These are phyloP conservation scores for Irineochytrium annulatum DNA, from an alignment of 192 early-diverging fungal species.

Conservation along the genomic window DNA sequence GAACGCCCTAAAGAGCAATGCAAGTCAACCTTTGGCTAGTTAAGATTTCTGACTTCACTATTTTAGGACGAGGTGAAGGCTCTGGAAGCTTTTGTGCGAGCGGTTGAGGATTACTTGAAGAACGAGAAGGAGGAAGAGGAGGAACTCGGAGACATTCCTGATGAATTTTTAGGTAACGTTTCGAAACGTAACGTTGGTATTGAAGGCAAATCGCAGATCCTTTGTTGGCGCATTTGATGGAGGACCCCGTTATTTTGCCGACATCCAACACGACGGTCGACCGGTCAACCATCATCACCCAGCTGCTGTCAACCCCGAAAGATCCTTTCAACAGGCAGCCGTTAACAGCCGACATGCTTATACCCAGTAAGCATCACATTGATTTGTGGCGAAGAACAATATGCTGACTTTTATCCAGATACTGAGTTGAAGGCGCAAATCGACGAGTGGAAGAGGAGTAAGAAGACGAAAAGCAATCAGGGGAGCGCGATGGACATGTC, in stretches of 20 bases:
- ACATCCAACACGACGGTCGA: conserved; percentile 78
- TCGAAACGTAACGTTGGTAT: conserved; percentile 6
- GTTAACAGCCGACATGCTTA: conserved; percentile 78
- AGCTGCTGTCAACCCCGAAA: conserved; percentile 78
- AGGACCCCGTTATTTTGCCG: conserved; percentile 90
- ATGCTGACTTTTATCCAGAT: conserved; percentile 33
- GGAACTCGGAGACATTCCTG: conserved; percentile 76
- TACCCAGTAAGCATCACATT: conserved; percentile 61
- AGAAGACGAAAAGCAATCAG: too few relatives aligned
- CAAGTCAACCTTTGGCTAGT: conserved; percentile 3
- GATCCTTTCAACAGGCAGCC: conserved; percentile 95
- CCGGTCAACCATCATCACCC: conserved; percentile 79
- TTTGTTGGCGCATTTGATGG: conserved; percentile 79
- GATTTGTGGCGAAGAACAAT: background rate
- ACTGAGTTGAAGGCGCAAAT: conserved; percentile 52
- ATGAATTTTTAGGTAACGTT: conserved; percentile 75
- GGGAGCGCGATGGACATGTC: background rate
- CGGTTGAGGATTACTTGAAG: conserved; percentile 68
- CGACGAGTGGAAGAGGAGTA: conserved; percentile 37
- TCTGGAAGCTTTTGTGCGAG: conserved; percentile 64
- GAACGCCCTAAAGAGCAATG: conserved; percentile 56
- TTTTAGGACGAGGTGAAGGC: conserved; percentile 52
- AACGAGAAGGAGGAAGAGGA: conserved; percentile 68
- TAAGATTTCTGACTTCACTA: conserved; percentile 5
- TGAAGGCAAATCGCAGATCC: conserved; percentile 55